Base-by-base conservation (phyloP, 2,329 filamentous ascomycete species). In the Cladophialophora immunda region DNA sequence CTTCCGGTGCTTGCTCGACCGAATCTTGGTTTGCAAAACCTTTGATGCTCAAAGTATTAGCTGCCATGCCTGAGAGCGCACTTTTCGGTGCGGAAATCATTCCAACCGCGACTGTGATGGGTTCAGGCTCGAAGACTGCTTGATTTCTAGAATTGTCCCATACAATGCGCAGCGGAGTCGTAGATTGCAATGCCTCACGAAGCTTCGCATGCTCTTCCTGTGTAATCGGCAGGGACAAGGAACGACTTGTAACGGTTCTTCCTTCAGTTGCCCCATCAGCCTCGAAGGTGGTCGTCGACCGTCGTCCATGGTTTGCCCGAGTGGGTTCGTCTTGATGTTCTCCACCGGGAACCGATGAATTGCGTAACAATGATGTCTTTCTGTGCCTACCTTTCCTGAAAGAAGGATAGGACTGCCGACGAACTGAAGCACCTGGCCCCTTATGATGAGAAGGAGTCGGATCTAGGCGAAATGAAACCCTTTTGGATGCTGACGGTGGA, bases 81-180 rank as follows among this genome's bases (percentile, higher is more conserved):
- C n/a, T n/a, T n/a, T n/a, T n/a, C n/a, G n/a, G n/a, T n/a, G n/a
- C n/a, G n/a, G n/a, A n/a, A n/a, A n/a, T n/a, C 8, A n/a, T 6
- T 5, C 38, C 38, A 17, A 27, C 25, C n/a, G 57, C 11, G n/a
- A 27, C 4, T 47, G n/a, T n/a, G 8, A 30, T 25, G 22, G 8
- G 29, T 41, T 50, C 57, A 17, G 30, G 45, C 30, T 38, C 45
- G 32, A 54, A 30, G 47, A 61, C 47, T 15, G 47, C 22, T 1
- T 17, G 58, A 13, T 15, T 13, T 29, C 29, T 52, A n/a, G 47
- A 30, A 15, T 17, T 53, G 22, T 61, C 58, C 58, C 58, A 61
- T 22, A 29, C 38, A 17, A 61, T 61, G 11, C 29, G 45, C 32
- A 53, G 15, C 2, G 45, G 47, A 38, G 30, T n/a, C n/a, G 22